Evolutionary conservation across 2,329 filamentous ascomycete genomes (phyloP).

Genomic region (Ilyonectria sp.): DNA sequence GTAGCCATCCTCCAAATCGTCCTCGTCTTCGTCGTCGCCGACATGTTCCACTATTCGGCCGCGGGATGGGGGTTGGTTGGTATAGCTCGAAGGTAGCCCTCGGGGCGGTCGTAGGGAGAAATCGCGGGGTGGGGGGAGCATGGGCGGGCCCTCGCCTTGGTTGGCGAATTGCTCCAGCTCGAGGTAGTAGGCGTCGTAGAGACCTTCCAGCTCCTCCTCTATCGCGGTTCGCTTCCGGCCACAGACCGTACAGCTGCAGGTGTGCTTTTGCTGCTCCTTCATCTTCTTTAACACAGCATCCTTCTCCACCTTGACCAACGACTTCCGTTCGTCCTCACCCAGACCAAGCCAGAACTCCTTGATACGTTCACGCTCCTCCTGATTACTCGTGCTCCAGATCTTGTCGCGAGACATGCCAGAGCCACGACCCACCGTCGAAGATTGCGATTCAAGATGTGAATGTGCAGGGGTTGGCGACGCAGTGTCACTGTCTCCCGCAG

Average conservation of each 20-base stretch:
- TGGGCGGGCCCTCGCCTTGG: slow-evolving; percentile 77
- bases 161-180: slow-evolving; percentile 98
- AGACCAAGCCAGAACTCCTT: slow-evolving; percentile 98
- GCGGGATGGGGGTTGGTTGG: slow-evolving; percentile 78
- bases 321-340: slow-evolving; percentile 94
- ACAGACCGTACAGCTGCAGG: slow-evolving; percentile 97
- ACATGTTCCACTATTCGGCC: slow-evolving; percentile 81
- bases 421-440: slow-evolving; percentile 52
- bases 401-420: slow-evolving; percentile 79
- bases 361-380: slow-evolving; percentile 96
- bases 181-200: slow-evolving; percentile 99
- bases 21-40: slow-evolving; percentile 70
- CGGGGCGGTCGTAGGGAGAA: slow-evolving; percentile 73
- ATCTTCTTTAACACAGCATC: slow-evolving; percentile 98
- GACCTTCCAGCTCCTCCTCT: slow-evolving; percentile 95
- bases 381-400: slow-evolving; percentile 97
- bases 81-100: slow-evolving; percentile 71
- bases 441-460: slow-evolving; percentile 39
- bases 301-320: slow-evolving; percentile 97
- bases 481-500: slow-evolving; percentile 38
- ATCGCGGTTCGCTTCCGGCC: slow-evolving; percentile 96
- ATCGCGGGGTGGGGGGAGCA: slow-evolving; percentile 67
- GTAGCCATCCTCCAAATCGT: slow-evolving; percentile 66
- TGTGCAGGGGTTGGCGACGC: slow-evolving; percentile 39
- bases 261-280: slow-evolving; percentile 99